Evolutionary conservation across 208 protist genomes (phyloP), one percentile per base, ranked within the genome.

Genomic region (Leishmania tarentolae): DNA sequence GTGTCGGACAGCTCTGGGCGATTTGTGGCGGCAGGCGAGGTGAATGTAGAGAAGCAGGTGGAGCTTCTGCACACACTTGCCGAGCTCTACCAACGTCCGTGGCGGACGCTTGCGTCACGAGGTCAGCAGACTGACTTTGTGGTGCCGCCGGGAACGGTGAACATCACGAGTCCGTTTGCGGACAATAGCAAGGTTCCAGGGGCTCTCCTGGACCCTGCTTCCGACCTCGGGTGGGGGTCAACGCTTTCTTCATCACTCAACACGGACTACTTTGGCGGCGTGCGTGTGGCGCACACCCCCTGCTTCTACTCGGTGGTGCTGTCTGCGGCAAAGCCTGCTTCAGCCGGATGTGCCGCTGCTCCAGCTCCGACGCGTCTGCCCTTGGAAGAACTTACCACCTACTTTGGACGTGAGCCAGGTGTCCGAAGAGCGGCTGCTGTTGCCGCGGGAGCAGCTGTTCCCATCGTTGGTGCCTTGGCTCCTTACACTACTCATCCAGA

Each of bases 41-140:
- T 9, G 50, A 83, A 93, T 82, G 92, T 95, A 40, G 94, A 97
- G 83, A 28, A 81, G 59, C 87, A 87, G 7, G 87, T 96, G 42
- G 86, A 91, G 78, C 84, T 94, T 44, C 80, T 97, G 69, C 70
- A 86, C 28, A 89, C 85, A 15, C 88, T 97, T 5, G 83, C 82
- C 35, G 56, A 68, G 40, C 87, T 97, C n/a, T 97, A 95, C 73
- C 66, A 86, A 37, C 86, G 84, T n/a, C 90, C 93, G 44, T 92
- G 86, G 87, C 76, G 82, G 42, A 87, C 79, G 5, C 76, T 97
- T 28, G 42, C 82, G 17, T 97, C 94, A 40, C 72, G 61, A 13
- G 94, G 90, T 37, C 79, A 89, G 63, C 94, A 97, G 81, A 97
- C 94, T 0, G 91, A 93, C 79, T 83, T 87, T 93, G 76, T 96